Evolutionary conservation across 108 stramenopile species (phyloP).

Genomic region (Conticribra weissflogii): DNA sequence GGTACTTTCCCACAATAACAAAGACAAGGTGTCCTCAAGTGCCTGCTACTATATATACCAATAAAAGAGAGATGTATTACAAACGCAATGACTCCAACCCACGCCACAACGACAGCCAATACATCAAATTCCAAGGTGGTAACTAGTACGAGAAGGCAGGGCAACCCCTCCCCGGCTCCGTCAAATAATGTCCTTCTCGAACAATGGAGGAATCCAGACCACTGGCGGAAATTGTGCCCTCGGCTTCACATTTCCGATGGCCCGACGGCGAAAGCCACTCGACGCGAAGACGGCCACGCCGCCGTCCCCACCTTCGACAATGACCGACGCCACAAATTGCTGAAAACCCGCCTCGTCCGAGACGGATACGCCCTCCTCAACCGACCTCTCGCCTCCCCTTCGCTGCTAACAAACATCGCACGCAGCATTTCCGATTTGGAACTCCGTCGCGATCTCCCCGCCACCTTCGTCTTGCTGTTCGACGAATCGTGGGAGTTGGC

Average conservation of each 20-base stretch:
- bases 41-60: too few relatives aligned
- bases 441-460: conserved; percentile 45
- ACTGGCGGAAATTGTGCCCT: not conserved
- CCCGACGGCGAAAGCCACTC: not conserved
- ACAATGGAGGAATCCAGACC: not conserved
- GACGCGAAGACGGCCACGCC: too few relatives aligned
- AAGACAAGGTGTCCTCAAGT: too few relatives aligned
- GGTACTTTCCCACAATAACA: too few relatives aligned
- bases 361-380: conserved; percentile 40
- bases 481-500: conserved; percentile 75
- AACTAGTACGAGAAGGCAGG: too few relatives aligned
- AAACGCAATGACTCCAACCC: too few relatives aligned
- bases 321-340: not conserved
- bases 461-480: conserved; percentile 67
- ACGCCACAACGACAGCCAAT: too few relatives aligned
- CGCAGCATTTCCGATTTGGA: conserved; percentile 21
- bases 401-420: not conserved
- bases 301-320: not conserved
- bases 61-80: too few relatives aligned
- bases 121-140: too few relatives aligned
- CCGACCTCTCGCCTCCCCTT: not conserved
- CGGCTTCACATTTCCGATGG: not conserved
- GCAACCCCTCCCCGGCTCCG: too few relatives aligned
- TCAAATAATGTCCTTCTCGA: too few relatives aligned
- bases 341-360: conserved; percentile 14